Percentiles rank a stretch among this genome's conserved stretches.
These are phyloP conservation scores for Hypomyces perniciosus DNA, from an alignment of 2,329 filamentous ascomycete species.

Conservation along the genomic window DNA sequence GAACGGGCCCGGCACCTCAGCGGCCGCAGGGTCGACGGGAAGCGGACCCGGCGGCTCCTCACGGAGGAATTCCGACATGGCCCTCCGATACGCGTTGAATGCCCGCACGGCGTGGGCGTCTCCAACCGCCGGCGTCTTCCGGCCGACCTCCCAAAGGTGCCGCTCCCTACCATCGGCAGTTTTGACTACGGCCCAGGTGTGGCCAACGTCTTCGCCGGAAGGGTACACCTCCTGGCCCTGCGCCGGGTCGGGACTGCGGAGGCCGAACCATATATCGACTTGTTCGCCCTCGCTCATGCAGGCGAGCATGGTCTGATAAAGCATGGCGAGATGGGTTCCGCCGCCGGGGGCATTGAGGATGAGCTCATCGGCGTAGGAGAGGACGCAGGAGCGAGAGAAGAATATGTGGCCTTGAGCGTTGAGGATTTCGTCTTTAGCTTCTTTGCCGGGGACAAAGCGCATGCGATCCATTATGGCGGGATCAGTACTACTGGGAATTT, in stretches of 20 bases:
- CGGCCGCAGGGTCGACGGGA: background rate
- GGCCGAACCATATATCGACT: slow-evolving; percentile 16
- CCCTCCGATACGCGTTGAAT: slow-evolving; percentile 15
- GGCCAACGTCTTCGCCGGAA: slow-evolving; percentile 13
- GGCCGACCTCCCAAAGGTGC: slow-evolving; percentile 15
- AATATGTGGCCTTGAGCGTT: slow-evolving; percentile 14
- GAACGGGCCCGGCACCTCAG: slow-evolving; percentile 3
- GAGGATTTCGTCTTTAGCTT: slow-evolving; percentile 17
- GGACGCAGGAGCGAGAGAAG: slow-evolving; percentile 10
- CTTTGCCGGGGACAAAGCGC: slow-evolving; percentile 14
- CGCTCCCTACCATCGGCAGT: slow-evolving; percentile 11
- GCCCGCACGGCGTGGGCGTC: slow-evolving; percentile 13
- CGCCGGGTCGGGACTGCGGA: slow-evolving; percentile 8
- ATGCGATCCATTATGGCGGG: slow-evolving; percentile 11
- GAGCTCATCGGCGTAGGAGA: slow-evolving; percentile 15
- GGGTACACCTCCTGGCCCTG: slow-evolving; percentile 5
- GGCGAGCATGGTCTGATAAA: slow-evolving; percentile 12
- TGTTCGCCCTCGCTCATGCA: slow-evolving; percentile 14
- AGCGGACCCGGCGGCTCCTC: background rate
- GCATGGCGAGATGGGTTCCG: background rate
- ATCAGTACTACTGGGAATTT: background rate
- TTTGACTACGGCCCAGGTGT: slow-evolving; percentile 14
- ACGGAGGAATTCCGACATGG: slow-evolving; percentile 10
- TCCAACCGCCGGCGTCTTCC: slow-evolving; percentile 10
- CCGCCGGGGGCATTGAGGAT: slow-evolving; percentile 9